Conservation (phyloP, 139 green algal species). For the Chlorella ohadii region DNA sequence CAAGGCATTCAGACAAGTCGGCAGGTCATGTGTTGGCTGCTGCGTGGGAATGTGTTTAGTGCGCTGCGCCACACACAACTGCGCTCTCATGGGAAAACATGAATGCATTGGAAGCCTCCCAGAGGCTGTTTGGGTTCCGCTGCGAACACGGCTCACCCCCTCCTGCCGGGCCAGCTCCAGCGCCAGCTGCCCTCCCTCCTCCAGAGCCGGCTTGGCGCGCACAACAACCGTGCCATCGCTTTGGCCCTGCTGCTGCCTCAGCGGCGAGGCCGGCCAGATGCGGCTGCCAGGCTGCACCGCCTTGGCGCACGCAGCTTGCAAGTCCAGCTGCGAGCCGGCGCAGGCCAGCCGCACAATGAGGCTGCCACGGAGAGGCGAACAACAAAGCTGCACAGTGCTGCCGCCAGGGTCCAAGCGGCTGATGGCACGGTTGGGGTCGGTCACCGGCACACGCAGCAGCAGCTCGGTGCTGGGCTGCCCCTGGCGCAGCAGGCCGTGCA, state of each 20-base stretch:
- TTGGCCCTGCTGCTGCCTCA: neutral
- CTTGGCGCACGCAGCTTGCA: neutral
- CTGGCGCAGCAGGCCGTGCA: conserved; percentile 11
- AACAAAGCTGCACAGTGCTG: neutral
- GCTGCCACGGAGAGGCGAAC: neutral
- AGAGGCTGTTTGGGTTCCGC: too few species aligned
- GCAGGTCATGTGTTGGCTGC: too few species aligned
- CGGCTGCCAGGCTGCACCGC: neutral
- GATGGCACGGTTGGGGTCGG: neutral
- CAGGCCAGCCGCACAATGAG: conserved; percentile 19
- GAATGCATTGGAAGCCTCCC: too few species aligned
- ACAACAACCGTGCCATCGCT: neutral
- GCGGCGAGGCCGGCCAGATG: neutral
- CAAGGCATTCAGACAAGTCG: too few species aligned
- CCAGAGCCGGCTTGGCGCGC: neutral
- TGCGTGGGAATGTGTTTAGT: too few species aligned
- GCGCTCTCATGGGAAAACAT: too few species aligned
- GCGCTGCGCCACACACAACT: too few species aligned
- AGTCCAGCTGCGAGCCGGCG: neutral
- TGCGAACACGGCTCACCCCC: neutral
- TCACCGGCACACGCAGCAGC: neutral
- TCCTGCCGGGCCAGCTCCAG: neutral
- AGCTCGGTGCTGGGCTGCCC: neutral
- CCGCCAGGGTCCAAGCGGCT: neutral
- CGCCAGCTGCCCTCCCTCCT: neutral